Percentiles rank a stretch among this genome's conserved stretches.
Conservation (phyloP, 495 filamentous ascomycete genomes). For the Xylaria sp. region DNA sequence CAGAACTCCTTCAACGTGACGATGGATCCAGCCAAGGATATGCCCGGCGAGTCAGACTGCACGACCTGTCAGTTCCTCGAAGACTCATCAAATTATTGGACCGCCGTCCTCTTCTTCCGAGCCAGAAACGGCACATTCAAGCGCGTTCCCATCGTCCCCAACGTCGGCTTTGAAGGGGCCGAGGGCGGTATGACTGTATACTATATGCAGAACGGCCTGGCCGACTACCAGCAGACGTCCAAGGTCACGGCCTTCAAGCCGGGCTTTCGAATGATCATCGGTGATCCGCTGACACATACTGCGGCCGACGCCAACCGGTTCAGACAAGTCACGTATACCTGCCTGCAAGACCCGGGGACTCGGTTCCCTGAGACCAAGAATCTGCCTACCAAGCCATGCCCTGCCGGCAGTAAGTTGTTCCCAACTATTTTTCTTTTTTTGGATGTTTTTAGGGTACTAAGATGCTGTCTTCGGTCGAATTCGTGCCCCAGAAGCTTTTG, state of each 20-base stretch:
- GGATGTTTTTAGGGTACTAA: not conserved
- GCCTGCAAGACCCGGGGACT: conserved; percentile 27
- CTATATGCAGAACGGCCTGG: conserved; percentile 48
- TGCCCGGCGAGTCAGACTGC: conserved; percentile 38
- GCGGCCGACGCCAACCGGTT: conserved; percentile 35
- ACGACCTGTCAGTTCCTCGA: conserved; percentile 45
- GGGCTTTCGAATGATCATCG: conserved; percentile 47
- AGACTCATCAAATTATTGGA: conserved; percentile 51
- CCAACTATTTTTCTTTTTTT: not conserved
- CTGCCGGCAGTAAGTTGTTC: conserved; percentile 22
- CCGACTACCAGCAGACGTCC: conserved; percentile 36
- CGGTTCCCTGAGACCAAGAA: conserved; percentile 39
- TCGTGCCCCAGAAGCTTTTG: not conserved
- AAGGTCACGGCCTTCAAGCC: conserved; percentile 49
- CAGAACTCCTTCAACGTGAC: conserved; percentile 43
- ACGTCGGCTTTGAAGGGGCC: conserved; percentile 45
- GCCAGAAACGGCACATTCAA: conserved; percentile 49
- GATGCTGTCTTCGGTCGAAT: not conserved
- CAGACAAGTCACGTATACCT: conserved; percentile 42
- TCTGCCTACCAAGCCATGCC: conserved; percentile 36
- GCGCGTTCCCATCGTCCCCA: conserved; percentile 46
- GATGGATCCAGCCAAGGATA: conserved; percentile 43
- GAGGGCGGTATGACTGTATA: conserved; percentile 51
- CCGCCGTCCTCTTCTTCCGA: conserved; percentile 48
- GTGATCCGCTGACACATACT: conserved; percentile 36